These are phyloP conservation scores for Fusarium sambucinum DNA, from an alignment of 2,329 filamentous ascomycete genomes.

Conservation along the genomic window DNA sequence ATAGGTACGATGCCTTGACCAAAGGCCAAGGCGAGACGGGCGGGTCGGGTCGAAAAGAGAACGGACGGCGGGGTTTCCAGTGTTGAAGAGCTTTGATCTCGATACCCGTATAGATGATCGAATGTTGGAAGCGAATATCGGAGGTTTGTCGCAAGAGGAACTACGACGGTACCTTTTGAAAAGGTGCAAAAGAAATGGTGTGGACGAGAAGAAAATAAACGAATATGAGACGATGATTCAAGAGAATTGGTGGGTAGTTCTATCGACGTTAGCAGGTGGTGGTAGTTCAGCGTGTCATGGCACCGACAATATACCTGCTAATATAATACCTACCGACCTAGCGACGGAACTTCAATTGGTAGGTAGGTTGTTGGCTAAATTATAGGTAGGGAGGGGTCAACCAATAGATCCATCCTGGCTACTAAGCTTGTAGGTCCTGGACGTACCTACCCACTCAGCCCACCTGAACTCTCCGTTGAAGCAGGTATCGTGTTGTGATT, in stretches of 20 bases:
- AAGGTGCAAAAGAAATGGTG: neutral
- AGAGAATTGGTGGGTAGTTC: constrained; percentile 13
- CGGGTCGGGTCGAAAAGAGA: constrained; percentile 23
- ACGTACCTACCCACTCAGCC: no score
- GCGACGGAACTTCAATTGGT: neutral
- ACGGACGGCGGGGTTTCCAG: constrained; percentile 29
- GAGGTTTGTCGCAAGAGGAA: neutral
- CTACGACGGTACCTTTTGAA: neutral
- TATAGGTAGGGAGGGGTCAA: constrained; percentile 11
- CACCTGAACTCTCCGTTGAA: no score
- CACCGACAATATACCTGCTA: neutral
- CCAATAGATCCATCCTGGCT: neutral
- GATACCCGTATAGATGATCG: neutral
- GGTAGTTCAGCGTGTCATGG: neutral
- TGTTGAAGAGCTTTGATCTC: constrained; percentile 13
- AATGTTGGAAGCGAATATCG: constrained; percentile 7
- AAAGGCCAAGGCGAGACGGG: constrained; percentile 29
- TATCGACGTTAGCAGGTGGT: neutral
- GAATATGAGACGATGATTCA: constrained; percentile 30
- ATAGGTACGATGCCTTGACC: constrained; percentile 36
- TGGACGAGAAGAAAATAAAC: constrained; percentile 1
- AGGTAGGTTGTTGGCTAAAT: neutral
- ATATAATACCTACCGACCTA: neutral
- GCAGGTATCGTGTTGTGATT: neutral
- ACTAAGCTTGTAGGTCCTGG: no score